Percentiles rank a stretch among this genome's conserved stretches.
These are phyloP conservation scores for Pholiota adiposa DNA, from an alignment of 1,284 basidiomycete genomes.

Conservation along the genomic window DNA sequence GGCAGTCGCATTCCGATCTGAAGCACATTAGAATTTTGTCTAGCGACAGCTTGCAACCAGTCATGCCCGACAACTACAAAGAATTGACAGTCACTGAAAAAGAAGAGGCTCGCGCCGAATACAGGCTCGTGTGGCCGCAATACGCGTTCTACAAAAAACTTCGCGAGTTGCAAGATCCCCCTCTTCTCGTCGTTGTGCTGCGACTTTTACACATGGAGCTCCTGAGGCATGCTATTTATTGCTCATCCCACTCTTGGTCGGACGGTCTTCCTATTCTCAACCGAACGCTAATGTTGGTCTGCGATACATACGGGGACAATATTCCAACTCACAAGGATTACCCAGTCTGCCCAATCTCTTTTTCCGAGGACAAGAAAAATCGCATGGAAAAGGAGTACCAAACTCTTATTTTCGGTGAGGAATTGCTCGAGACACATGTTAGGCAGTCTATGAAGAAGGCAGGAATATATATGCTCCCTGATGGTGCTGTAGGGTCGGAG, in stretches of 20 bases:
- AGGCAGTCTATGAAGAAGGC: not conserved
- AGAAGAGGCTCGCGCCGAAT: not conserved
- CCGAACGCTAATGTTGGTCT: not conserved
- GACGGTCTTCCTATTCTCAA: slow-evolving; percentile 4
- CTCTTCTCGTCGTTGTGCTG: not conserved
- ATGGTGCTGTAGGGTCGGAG: not conserved
- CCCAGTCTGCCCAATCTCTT: not conserved
- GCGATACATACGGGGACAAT: not conserved
- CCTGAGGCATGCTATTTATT: slow-evolving; percentile 1
- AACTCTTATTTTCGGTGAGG: not conserved
- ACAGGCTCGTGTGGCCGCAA: not conserved
- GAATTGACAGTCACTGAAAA: not conserved
- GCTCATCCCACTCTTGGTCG: slow-evolving; percentile 5
- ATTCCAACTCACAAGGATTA: not conserved
- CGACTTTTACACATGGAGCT: not conserved
- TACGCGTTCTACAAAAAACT: not conserved
- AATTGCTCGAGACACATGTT: not conserved
- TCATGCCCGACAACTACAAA: not conserved
- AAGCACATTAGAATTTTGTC: not conserved
- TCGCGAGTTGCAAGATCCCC: not conserved
- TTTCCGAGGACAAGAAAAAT: not conserved
- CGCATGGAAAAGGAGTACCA: no score
- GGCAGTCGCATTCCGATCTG: not conserved
- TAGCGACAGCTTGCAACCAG: not conserved
- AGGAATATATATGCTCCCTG: not conserved